Percentiles rank a stretch among this genome's conserved stretches.
Conservation (phyloP, 768 basidiomycete genomes). For the Leccinum incarnatum region DNA sequence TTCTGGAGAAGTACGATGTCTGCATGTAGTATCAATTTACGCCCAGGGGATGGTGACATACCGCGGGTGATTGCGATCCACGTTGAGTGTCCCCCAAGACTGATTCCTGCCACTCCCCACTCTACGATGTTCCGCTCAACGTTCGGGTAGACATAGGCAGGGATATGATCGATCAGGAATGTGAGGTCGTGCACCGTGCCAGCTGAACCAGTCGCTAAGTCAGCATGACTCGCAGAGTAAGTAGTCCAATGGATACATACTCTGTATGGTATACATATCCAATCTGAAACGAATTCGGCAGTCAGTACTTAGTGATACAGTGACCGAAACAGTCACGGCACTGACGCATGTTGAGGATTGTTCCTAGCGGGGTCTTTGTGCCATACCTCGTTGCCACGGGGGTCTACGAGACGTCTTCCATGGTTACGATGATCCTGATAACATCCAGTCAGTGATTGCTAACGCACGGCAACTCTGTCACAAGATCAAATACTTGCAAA, state of each 20-base stretch:
- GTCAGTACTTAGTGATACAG: constrained; percentile 1
- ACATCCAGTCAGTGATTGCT: not conserved
- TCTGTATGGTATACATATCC: constrained; percentile 34
- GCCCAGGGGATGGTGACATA: constrained; percentile 11
- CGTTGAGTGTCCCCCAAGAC: constrained; percentile 81
- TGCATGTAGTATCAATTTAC: not conserved
- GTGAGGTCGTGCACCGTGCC: constrained; percentile 78
- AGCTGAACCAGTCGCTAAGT: constrained; percentile 16
- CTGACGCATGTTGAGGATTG: constrained; percentile 31
- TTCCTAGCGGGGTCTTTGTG: constrained; percentile 18
- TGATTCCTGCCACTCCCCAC: constrained; percentile 75
- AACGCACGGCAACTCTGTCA: not conserved
- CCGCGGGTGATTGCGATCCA: constrained; percentile 66
- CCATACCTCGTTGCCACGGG: constrained; percentile 26
- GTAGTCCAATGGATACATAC: constrained; percentile 11
- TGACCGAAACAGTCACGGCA: not conserved
- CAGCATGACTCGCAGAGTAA: not conserved
- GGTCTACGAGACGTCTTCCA: constrained; percentile 26
- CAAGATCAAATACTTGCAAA: constrained; percentile 21
- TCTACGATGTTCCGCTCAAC: constrained; percentile 57
- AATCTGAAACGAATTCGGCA: constrained; percentile 11
- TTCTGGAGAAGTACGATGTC: constrained; percentile 31
- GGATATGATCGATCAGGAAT: constrained; percentile 77
- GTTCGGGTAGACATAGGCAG: constrained; percentile 67
- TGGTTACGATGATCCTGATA: constrained; percentile 34